Evolutionary conservation across 495 filamentous ascomycete species (phyloP), one percentile per base, ranked within the genome.

Genomic region (Penicillium verhagenii): DNA sequence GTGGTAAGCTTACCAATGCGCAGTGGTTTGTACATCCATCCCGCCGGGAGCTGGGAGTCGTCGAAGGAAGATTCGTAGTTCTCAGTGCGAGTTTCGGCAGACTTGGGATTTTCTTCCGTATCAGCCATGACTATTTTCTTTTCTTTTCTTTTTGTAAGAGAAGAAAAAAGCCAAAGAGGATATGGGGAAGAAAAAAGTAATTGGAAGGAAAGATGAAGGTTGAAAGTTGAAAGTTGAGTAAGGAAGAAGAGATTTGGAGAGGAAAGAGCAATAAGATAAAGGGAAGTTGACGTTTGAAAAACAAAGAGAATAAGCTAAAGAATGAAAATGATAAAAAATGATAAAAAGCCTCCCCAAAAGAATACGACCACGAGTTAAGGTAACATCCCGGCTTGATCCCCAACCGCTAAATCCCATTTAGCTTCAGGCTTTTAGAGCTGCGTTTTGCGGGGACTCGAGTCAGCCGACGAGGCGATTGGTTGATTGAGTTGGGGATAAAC

Each of bases 21-120:
- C 37, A 82, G 50, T 23, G 73, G 69, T 59, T 78, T 81, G 76
- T 78, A 78, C 65, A 72, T 77, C 75, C 74, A 77, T 48, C 76
- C 75, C n/a, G 51, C 25, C 29, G 72, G 65, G 16, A 61, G 56
- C 1, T 51, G 19, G n/a, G 29, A 16, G 2, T 63, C 31, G 14
- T 37, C 51, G 16, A 39, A 28, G n/a, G 46, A 54, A 28, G 24
- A 19, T 7, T 18, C 8, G 28, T 52, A 25, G 10, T 24, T 20
- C 21, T 23, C n/a, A 14, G 39, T 2, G 1, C 40, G 24, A 20
- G 50, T 23, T 40, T 63, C 53, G 23, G 55, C 50, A 31, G 55
- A 23, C 45, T 65, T 67, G 11, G 44, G n/a, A 4, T 57, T 54
- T 11, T 18, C 23, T 23, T 45, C 42, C 21, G 10, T 21, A 25